A percentile compares a stretch with the other conserved stretches of the same genome.
Conservation (phyloP, 148 eudicot species). For the Cornus kousa region DNA sequence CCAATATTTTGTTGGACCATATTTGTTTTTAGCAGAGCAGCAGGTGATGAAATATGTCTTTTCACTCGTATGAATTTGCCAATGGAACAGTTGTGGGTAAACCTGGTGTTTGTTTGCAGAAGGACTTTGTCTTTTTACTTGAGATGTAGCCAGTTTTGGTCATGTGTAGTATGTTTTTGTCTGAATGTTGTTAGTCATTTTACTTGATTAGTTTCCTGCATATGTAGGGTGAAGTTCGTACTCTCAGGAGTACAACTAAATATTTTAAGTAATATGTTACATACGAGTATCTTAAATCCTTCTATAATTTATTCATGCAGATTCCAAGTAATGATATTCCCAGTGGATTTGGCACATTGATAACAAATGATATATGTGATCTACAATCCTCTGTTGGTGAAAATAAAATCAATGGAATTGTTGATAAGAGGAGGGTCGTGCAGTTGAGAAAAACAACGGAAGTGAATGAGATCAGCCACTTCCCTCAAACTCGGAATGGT, state of each 20-base stretch:
- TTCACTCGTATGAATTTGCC: too few species aligned
- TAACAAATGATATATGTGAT: constrained; percentile 25
- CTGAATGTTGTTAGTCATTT: not conserved
- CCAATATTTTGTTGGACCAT: not conserved
- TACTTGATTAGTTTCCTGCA: not conserved
- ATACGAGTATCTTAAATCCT: not conserved
- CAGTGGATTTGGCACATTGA: constrained; percentile 34
- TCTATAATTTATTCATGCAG: constrained; percentile 36
- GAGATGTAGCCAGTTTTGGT: not conserved
- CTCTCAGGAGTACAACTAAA: not conserved
- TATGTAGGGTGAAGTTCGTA: not conserved
- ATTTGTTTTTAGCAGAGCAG: not conserved
- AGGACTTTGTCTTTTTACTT: too few species aligned
- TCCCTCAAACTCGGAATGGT: constrained; percentile 35
- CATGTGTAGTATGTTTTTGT: not conserved
- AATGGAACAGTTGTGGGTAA: not conserved
- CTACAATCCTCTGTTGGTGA: constrained; percentile 28
- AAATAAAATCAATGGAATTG: constrained; percentile 31
- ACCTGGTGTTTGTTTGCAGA: not conserved
- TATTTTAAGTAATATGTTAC: not conserved
- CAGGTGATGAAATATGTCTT: not conserved
- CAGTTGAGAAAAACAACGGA: constrained; percentile 42
- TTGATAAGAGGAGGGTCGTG: constrained; percentile 43
- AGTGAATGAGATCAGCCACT: constrained; percentile 25
- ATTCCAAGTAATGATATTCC: constrained; percentile 31